Evolutionary conservation across 805 yeast species (phyloP).

Genomic region (Cyberlindnera suaveolens): DNA sequence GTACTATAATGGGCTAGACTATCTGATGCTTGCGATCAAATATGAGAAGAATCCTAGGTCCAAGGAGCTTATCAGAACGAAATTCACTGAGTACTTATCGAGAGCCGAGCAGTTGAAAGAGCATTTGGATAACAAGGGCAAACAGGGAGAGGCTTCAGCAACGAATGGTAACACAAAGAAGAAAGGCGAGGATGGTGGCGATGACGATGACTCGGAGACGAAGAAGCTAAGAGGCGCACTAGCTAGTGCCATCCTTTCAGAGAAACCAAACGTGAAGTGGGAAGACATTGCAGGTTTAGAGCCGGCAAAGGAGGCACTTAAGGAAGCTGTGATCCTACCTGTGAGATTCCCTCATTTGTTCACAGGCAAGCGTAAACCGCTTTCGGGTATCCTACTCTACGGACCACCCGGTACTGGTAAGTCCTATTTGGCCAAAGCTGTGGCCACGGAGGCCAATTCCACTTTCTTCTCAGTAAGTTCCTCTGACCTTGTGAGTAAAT

Average conservation of each 20-base stretch:
- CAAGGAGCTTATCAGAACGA: constrained; percentile 80
- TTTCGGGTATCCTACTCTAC: constrained; percentile 80
- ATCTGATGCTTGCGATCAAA: constrained; percentile 90
- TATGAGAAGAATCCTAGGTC: constrained; percentile 88
- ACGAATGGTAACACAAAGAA: constrained; percentile 45
- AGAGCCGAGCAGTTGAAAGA: constrained; percentile 93
- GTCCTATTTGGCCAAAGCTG: constrained; percentile 94
- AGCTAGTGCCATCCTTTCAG: constrained; percentile 85
- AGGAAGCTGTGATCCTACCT: constrained; percentile 95
- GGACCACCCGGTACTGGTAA: constrained; percentile 99
- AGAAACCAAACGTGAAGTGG: constrained; percentile 92
- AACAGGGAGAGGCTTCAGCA: constrained; percentile 29
- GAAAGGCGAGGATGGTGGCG: constrained; percentile 52
- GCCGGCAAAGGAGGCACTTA: constrained; percentile 90
- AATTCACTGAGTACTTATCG: constrained; percentile 84
- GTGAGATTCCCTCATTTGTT: constrained; percentile 94
- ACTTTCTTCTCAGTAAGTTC: constrained; percentile 96
- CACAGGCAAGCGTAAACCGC: constrained; percentile 90
- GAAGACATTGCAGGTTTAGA: constrained; percentile 95
- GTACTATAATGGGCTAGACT: constrained; percentile 89
- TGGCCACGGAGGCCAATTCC: constrained; percentile 96
- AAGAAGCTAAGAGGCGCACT: constrained; percentile 88
- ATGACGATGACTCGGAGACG: constrained; percentile 73
- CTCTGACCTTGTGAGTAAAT: constrained; percentile 90
- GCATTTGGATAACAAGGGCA: constrained; percentile 63